Evolutionary conservation across 805 yeast genomes (phyloP), one percentile per base, ranked within the genome.

Genomic region (Ogataea salicorniae): DNA sequence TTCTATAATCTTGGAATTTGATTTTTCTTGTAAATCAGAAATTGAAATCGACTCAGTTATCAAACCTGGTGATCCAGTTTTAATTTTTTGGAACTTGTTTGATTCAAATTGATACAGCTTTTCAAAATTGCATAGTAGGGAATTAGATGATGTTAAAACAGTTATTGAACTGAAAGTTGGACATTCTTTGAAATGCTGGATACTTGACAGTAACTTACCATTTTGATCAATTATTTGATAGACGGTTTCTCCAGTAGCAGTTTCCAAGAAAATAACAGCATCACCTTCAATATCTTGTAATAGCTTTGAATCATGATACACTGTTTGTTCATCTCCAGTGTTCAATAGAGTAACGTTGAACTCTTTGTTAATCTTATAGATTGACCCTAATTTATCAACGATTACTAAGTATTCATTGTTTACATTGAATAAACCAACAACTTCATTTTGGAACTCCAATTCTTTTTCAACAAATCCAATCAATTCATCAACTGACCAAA

Each of bases 401-500:
- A 50, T 46, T 18, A 55, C 5, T 42, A 49, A 41, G 29, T 6
- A 41, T 22, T 38, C 43, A n/a, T 42, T 47, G 22, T 26, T 39
- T 22, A 37, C 22, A 7, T 23, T 39, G 20, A 38, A 54, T 14
- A 57, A 36, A 4, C 58, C 55, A 18, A 62, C 39, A 6, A 63
- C 36, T 1, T 45, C 34, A 3, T 33, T 15, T 1, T 43, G 43
- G n/a, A 58, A 37, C 1, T 35, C 39, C 3, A 57, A 8, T 33
- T 62, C 63, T n/a, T 47, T 49, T 29, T 55, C 50, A 18, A 61
- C 47, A 17, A 46, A 45, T 0, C 50, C 48, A 9, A 35, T 22
- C 0, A 36, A 18, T 20, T 48, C 51, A 1, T 48, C 54, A 6
- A 43, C 16, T 11, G 54, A 42, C 65, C 65, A 61, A 14, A 53